Evolutionary conservation across 75 land plant species (phyloP).

Genomic region (Chamaecyparis obtusa): DNA sequence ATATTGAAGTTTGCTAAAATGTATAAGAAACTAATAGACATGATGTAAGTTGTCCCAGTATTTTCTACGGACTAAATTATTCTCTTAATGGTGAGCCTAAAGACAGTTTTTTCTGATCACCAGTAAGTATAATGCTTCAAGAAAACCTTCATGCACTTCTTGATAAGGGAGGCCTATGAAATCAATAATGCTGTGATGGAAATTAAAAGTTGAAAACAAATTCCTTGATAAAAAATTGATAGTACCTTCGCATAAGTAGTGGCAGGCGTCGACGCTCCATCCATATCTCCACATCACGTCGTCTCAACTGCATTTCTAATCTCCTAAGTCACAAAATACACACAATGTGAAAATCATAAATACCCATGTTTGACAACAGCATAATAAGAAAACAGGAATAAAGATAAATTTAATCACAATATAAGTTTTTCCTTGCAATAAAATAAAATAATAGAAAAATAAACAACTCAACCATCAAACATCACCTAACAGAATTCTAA

Average conservation of each 20-base stretch:
- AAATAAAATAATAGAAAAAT: not conserved
- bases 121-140: not conserved
- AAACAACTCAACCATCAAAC: not conserved
- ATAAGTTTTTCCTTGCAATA: not conserved
- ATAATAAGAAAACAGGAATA: not conserved
- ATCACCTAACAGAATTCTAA: not conserved
- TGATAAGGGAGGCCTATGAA: not conserved
- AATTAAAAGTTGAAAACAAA: not conserved
- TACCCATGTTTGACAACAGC: not conserved
- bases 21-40: not conserved
- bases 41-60: not conserved
- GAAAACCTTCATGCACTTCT: not conserved
- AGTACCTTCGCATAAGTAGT: conserved; percentile 55
- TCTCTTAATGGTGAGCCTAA: not conserved
- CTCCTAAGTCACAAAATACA: conserved; percentile 43
- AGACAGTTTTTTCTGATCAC: not conserved
- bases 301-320: conserved; percentile 81
- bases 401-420: not conserved
- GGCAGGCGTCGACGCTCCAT: conserved; percentile 88
- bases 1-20: not conserved
- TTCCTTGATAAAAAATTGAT: not conserved
- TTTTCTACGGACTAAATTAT: not conserved
- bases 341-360: not conserved
- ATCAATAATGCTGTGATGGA: not conserved
- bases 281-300: conserved; percentile 88